These are phyloP conservation scores for Scalesia atractyloides DNA, from an alignment of 129 eudicot genomes.

Conservation along the genomic window DNA sequence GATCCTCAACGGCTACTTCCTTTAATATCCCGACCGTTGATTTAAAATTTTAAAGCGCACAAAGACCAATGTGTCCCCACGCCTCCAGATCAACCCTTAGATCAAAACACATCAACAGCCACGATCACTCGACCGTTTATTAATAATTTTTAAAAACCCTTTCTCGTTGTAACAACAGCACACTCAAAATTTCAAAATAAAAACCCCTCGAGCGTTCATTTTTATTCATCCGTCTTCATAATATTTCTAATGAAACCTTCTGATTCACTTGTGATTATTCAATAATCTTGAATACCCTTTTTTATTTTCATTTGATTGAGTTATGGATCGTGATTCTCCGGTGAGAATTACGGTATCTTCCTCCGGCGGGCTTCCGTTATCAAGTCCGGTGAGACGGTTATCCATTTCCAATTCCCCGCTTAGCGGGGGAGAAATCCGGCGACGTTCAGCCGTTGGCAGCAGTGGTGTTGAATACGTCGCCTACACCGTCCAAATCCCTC, in stretches of 20 bases:
- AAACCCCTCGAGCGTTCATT: constrained; percentile 13
- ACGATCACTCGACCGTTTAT: constrained; percentile 57
- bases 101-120: constrained; percentile 33
- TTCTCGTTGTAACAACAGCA: constrained; percentile 8
- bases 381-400: constrained; percentile 67
- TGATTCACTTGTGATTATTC: constrained; percentile 1
- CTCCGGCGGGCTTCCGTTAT: constrained; percentile 56
- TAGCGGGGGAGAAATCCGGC: constrained; percentile 39
- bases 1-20: constrained; percentile 37
- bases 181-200: constrained; percentile 28
- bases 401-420: constrained; percentile 69
- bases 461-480: constrained; percentile 69
- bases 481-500: constrained; percentile 91
- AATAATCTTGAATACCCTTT: constrained; percentile 4
- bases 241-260: constrained; percentile 4
- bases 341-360: constrained; percentile 89
- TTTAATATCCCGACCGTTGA: constrained; percentile 53
- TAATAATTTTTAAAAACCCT: constrained; percentile 3
- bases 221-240: neutral
- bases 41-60: constrained; percentile 23
- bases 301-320: neutral
- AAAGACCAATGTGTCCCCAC: constrained; percentile 26
- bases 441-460: constrained; percentile 56
- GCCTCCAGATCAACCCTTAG: constrained; percentile 33
- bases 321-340: constrained; percentile 58